These are phyloP conservation scores for Clausena lansium DNA, from an alignment of 345 rosid species.

Conservation along the genomic window DNA sequence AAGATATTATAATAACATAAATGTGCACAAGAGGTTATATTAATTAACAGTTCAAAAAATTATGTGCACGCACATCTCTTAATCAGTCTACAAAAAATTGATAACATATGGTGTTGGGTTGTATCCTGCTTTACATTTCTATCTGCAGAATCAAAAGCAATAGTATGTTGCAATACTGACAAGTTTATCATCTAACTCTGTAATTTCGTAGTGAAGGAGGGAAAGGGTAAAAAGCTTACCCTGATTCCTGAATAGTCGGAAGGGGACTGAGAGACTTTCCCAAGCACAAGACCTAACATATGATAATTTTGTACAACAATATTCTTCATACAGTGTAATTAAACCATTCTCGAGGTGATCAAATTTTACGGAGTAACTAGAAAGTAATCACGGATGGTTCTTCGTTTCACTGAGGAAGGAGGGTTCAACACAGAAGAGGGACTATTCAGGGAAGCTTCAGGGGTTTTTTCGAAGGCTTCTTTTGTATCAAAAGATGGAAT, in stretches of 20 bases:
- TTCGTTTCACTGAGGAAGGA: slow-evolving; percentile 81
- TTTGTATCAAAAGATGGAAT: slow-evolving; percentile 27
- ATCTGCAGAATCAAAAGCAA: slow-evolving; percentile 2
- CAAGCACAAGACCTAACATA: not conserved
- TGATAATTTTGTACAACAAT: slow-evolving; percentile 4
- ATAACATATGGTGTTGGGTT: not conserved
- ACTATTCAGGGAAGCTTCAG: slow-evolving; percentile 51
- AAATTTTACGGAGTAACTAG: slow-evolving; percentile 38
- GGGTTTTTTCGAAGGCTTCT: slow-evolving; percentile 47
- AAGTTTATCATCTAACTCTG: not conserved
- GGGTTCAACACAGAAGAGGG: slow-evolving; percentile 87
- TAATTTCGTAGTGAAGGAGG: not conserved
- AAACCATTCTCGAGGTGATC: not conserved
- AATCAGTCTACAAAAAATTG: not conserved
- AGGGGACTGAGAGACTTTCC: not conserved
- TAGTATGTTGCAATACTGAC: no score
- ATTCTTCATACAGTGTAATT: not conserved
- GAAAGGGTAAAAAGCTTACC: not conserved
- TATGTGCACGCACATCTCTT: not conserved
- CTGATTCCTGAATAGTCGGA: not conserved
- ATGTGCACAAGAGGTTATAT: not conserved
- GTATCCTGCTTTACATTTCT: not conserved
- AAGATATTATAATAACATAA: not conserved
- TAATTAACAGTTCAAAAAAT: not conserved
- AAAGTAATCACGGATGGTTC: slow-evolving; percentile 87